phyloP scores from a whole-genome alignment of 495 filamentous ascomycete genomes.

The Chaetomium fimeti region DNA sequence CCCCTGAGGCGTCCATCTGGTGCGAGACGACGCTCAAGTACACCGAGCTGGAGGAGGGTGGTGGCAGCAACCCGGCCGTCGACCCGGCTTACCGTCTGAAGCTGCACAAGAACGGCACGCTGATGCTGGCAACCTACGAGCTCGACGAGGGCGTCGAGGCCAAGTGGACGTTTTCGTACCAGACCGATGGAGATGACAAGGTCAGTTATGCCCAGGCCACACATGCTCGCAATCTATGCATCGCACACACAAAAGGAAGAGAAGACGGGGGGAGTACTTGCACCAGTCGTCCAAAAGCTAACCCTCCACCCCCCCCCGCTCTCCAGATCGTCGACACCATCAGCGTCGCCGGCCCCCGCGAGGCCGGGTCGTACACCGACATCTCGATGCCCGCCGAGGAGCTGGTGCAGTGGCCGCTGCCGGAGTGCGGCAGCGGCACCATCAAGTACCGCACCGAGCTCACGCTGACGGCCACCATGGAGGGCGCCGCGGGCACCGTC shows the following conservation, averaged over 20 bases:
- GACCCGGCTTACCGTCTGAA: background rate
- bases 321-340: background rate
- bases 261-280: no score
- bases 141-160: conserved; percentile 9
- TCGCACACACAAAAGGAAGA: no score
- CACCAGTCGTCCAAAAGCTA: no score
- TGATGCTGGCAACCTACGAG: background rate
- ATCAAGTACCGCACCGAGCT: conserved; percentile 10
- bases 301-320: no score
- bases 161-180: background rate
- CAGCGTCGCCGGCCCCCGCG: background rate
- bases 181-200: background rate
- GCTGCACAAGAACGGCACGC: conserved; percentile 10
- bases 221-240: no score
- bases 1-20: conserved; percentile 5
- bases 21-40: conserved; percentile 9
- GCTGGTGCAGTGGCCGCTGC: conserved; percentile 3
- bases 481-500: background rate
- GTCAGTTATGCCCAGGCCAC: background rate
- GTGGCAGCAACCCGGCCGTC: background rate
- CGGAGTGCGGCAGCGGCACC: background rate
- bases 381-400: no score
- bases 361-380: background rate
- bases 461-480: background rate
- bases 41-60: background rate